Percentiles rank a stretch among this genome's conserved stretches.
Conservation (phyloP, 2,329 filamentous ascomycete genomes). For the Paraphoma chrysanthemicola region DNA sequence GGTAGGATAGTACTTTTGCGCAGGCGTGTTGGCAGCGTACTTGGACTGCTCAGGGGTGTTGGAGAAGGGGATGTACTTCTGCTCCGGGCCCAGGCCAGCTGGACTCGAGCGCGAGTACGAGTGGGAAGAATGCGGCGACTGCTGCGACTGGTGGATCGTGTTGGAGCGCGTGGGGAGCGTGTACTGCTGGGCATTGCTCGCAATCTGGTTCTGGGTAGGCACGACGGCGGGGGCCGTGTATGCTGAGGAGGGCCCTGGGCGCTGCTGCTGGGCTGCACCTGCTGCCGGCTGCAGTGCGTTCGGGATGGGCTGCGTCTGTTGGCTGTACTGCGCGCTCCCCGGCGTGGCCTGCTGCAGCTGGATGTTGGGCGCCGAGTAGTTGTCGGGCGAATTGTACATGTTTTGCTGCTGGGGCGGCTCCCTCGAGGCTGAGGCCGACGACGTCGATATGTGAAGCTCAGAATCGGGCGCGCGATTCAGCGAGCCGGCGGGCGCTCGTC, state of each 20-base stretch:
- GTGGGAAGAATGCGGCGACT: conserved; percentile 39
- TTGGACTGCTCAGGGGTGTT: conserved; percentile 68
- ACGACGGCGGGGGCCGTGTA: conserved; percentile 66
- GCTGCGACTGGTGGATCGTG: conserved; percentile 64
- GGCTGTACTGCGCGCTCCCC: conserved; percentile 54
- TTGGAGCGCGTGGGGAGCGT: conserved; percentile 71
- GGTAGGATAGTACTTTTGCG: conserved; percentile 66
- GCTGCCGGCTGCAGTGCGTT: conserved; percentile 67
- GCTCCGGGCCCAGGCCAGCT: conserved; percentile 64
- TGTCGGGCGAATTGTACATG: conserved; percentile 58
- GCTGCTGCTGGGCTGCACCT: conserved; percentile 57
- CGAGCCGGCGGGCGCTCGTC: conserved; percentile 49
- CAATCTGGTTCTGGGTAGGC: conserved; percentile 60
- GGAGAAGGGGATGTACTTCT: conserved; percentile 68
- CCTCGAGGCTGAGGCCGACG: conserved; percentile 44
- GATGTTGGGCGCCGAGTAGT: conserved; percentile 62
- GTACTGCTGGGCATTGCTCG: conserved; percentile 65
- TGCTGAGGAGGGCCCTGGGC: conserved; percentile 60
- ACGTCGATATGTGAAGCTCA: conserved; percentile 61
- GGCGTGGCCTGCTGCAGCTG: conserved; percentile 66
- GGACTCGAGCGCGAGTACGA: conserved; percentile 87
- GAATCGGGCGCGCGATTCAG: conserved; percentile 55
- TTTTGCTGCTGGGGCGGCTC: conserved; percentile 42
- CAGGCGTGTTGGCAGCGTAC: conserved; percentile 49
- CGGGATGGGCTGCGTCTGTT: conserved; percentile 29